Conservation (phyloP, 2,329 filamentous ascomycete genomes). For the Aspergillus thermomutatus region DNA sequence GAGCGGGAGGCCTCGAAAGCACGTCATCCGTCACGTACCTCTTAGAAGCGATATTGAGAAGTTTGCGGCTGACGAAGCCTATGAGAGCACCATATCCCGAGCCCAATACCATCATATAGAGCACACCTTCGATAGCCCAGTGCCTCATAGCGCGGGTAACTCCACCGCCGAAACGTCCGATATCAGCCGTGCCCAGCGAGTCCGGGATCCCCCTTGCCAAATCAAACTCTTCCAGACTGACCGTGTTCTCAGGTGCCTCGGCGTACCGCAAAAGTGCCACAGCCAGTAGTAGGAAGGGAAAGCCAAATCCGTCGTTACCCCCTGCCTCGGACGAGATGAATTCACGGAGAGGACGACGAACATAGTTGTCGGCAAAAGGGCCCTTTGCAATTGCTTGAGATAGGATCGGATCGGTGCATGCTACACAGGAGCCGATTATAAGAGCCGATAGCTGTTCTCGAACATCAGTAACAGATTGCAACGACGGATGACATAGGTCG, state of each 20-base stretch:
- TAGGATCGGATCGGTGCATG: conserved; percentile 61
- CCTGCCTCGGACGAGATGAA: conserved; percentile 63
- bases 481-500: background rate
- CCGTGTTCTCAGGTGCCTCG: conserved; percentile 28
- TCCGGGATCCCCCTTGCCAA: conserved; percentile 21
- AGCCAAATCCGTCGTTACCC: conserved; percentile 61
- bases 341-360: conserved; percentile 55
- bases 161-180: conserved; percentile 53
- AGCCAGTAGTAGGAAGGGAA: conserved; percentile 59
- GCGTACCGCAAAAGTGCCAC: conserved; percentile 56
- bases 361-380: conserved; percentile 61
- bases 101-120: conserved; percentile 57
- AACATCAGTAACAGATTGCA: background rate
- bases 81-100: conserved; percentile 51
- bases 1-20: background rate
- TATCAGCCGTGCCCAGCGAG: conserved; percentile 33
- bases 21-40: conserved; percentile 18
- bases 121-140: conserved; percentile 59
- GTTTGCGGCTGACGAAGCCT: conserved; percentile 48
- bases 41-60: conserved; percentile 40
- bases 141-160: conserved; percentile 51
- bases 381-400: conserved; percentile 62
- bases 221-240: conserved; percentile 15
- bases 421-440: conserved; percentile 60
- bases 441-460: conserved; percentile 47